Conservation (phyloP, 2,329 filamentous ascomycete species). For the Anthostomella pinea region DNA sequence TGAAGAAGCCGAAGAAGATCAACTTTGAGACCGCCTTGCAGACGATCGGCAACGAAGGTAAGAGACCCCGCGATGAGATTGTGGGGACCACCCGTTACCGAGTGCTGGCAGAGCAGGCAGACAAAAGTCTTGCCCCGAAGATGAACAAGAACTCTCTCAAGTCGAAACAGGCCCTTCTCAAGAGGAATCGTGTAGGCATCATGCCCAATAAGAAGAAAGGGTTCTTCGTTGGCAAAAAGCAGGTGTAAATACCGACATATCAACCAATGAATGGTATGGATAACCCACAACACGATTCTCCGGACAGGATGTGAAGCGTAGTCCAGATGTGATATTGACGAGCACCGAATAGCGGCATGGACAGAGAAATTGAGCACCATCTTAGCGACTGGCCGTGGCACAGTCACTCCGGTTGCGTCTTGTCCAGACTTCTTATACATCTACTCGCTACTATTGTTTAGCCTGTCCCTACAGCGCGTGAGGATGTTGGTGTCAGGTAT, state of each 20-base stretch:
- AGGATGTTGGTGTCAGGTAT: no score
- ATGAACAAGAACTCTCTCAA: constrained; percentile 39
- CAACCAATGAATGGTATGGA: not conserved
- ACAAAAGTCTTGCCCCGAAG: constrained; percentile 49
- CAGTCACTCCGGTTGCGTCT: no score
- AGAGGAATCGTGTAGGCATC: constrained; percentile 40
- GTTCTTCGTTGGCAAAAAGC: constrained; percentile 41
- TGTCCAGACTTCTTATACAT: no score
- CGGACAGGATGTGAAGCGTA: no score
- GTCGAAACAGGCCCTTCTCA: constrained; percentile 44
- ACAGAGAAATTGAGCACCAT: no score
- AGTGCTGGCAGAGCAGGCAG: constrained; percentile 42
- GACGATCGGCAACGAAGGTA: constrained; percentile 36
- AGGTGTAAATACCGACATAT: not conserved
- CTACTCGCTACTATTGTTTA: no score
- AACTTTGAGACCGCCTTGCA: constrained; percentile 42
- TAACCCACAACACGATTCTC: no score
- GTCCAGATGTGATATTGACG: no score
- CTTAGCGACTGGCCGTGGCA: no score
- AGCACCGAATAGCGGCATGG: no score
- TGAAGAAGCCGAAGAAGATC: constrained; percentile 39
- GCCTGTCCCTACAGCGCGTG: no score
- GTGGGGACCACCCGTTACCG: constrained; percentile 55
- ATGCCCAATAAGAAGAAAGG: constrained; percentile 35
- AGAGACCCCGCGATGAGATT: constrained; percentile 43